Conservation (phyloP, 306 rosid genomes). For the Argentina anserina region DNA sequence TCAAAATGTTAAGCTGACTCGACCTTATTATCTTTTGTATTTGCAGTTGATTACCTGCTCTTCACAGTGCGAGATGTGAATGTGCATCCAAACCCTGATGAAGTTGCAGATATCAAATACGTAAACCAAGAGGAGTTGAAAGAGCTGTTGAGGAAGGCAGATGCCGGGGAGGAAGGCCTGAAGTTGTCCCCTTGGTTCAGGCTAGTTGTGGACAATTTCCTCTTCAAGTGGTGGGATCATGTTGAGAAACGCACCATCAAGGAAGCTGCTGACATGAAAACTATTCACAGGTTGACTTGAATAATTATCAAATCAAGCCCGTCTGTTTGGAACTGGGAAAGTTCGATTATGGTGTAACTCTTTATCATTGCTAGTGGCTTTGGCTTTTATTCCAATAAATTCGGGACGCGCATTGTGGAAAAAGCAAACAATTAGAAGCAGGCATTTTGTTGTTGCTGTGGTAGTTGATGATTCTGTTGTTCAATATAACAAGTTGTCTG, state of each 20-base stretch:
- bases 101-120: constrained; percentile 78
- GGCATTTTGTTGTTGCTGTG: background rate
- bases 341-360: background rate
- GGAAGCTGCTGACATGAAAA: constrained; percentile 79
- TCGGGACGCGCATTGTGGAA: background rate
- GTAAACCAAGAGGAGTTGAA: constrained; percentile 75
- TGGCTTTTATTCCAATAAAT: constrained; percentile 33
- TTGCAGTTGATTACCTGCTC: constrained; percentile 93
- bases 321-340: background rate
- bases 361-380: background rate
- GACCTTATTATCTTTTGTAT: constrained; percentile 7
- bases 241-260: constrained; percentile 64
- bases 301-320: background rate
- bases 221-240: constrained; percentile 98
- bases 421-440: background rate
- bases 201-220: constrained; percentile 89
- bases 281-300: constrained; percentile 79
- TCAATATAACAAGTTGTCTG: background rate
- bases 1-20: constrained; percentile 12
- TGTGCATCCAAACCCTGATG: constrained; percentile 82
- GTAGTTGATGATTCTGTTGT: background rate
- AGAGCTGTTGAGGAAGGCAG: constrained; percentile 88
- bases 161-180: constrained; percentile 90
- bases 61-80: constrained; percentile 78
- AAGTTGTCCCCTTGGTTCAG: constrained; percentile 99